Evolutionary conservation across 192 early-diverging fungal genomes (phyloP).

Genomic region (Podila verticillata): DNA sequence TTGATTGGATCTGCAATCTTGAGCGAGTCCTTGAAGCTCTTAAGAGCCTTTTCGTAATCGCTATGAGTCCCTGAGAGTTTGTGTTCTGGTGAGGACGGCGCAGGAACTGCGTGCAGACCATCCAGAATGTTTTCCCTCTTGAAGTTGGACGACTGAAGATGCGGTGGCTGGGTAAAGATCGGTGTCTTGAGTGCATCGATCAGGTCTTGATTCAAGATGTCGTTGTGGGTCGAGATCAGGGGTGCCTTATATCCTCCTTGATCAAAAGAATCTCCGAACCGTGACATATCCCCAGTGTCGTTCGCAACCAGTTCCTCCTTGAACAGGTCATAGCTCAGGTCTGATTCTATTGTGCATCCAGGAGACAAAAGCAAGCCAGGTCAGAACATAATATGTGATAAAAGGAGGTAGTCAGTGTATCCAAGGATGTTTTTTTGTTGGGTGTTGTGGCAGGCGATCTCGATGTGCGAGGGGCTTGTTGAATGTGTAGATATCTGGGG

Average conservation of each 20-base stretch:
- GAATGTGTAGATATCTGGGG: too few species aligned
- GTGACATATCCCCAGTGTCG: slow-evolving; percentile 31
- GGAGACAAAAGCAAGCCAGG: neutral
- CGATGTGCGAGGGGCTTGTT: too few species aligned
- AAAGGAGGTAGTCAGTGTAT: too few species aligned
- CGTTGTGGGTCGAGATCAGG: slow-evolving; percentile 8
- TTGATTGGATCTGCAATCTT: slow-evolving; percentile 49
- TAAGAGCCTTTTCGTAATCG: slow-evolving; percentile 26
- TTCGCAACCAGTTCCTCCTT: slow-evolving; percentile 37
- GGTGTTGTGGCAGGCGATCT: too few species aligned
- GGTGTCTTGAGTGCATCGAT: slow-evolving; percentile 26
- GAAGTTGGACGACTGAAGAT: slow-evolving; percentile 11
- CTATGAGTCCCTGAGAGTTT: neutral
- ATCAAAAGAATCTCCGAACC: slow-evolving; percentile 13
- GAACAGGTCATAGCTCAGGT: slow-evolving; percentile 49
- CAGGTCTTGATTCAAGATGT: slow-evolving; percentile 42
- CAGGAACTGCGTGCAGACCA: slow-evolving; percentile 21
- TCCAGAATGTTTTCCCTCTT: slow-evolving; percentile 21
- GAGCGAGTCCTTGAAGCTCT: slow-evolving; percentile 39
- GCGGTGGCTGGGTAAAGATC: slow-evolving; percentile 15
- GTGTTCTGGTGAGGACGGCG: neutral
- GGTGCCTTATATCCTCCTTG: neutral
- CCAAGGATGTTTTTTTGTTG: neutral
- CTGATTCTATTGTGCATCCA: slow-evolving; percentile 25
- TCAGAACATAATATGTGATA: neutral